A percentile compares a stretch with the other conserved stretches of the same genome.
phyloP scores from a whole-genome alignment of 805 yeast species.

The Barnettozyma californica region DNA sequence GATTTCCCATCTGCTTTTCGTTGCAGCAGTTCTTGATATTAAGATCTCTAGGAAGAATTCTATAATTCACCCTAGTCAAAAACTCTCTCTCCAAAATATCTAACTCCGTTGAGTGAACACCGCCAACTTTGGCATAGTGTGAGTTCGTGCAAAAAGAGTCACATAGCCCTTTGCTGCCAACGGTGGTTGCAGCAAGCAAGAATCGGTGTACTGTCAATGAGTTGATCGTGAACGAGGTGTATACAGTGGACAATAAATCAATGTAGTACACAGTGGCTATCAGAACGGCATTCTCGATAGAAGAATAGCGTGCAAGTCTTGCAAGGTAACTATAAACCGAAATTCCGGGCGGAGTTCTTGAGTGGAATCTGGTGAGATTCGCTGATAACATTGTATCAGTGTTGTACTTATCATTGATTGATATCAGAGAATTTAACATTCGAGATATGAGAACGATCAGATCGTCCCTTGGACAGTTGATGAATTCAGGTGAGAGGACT shows the following conservation, averaged over 20 bases:
- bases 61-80: slow-evolving; percentile 71
- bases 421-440: slow-evolving; percentile 72
- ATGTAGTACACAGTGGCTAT: slow-evolving; percentile 84
- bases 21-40: slow-evolving; percentile 35
- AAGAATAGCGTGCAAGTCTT: slow-evolving; percentile 77
- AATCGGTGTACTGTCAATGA: slow-evolving; percentile 93
- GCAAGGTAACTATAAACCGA: slow-evolving; percentile 72
- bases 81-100: slow-evolving; percentile 89
- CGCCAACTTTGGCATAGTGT: slow-evolving; percentile 95
- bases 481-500: slow-evolving; percentile 38
- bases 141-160: slow-evolving; percentile 91
- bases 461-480: slow-evolving; percentile 64
- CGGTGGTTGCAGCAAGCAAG: slow-evolving; percentile 81
- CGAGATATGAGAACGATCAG: slow-evolving; percentile 68
- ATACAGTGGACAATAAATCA: slow-evolving; percentile 74
- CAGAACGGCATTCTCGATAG: slow-evolving; percentile 77
- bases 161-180: slow-evolving; percentile 86
- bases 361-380: slow-evolving; percentile 81
- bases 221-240: slow-evolving; percentile 75
- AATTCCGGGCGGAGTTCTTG: slow-evolving; percentile 86
- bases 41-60: slow-evolving; percentile 54
- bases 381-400: slow-evolving; percentile 29
- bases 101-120: slow-evolving; percentile 75
- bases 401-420: slow-evolving; percentile 57
- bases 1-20: slow-evolving; percentile 17